phyloP scores from a whole-genome alignment of 768 basidiomycete genomes.

The Galerina sulciceps region DNA sequence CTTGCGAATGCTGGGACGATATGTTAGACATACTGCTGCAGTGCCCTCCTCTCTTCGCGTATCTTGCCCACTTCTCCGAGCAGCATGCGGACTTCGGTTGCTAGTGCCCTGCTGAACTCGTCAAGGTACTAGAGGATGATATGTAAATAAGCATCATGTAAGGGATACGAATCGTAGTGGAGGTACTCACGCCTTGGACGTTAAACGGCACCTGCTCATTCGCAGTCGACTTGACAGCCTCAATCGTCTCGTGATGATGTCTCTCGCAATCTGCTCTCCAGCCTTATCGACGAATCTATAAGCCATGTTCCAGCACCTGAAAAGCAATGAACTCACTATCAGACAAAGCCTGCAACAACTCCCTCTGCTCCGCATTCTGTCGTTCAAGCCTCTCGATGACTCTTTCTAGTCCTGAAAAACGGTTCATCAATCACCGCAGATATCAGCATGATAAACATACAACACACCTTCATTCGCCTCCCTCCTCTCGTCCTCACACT shows the following conservation, averaged over 20 bases:
- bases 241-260: constrained; percentile 71
- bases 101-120: constrained; percentile 85
- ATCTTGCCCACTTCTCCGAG: constrained; percentile 84
- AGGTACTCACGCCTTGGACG: constrained; percentile 71
- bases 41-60: constrained; percentile 74
- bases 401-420: constrained; percentile 54
- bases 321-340: constrained; percentile 48
- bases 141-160: background rate
- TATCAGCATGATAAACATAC: no score
- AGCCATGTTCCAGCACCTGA: background rate
- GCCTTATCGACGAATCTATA: constrained; percentile 40
- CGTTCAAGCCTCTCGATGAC: constrained; percentile 61
- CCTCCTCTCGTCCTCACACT: constrained; percentile 56
- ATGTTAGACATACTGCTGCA: constrained; percentile 69
- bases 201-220: constrained; percentile 82
- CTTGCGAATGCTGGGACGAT: no score
- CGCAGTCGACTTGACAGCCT: constrained; percentile 71
- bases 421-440: no score
- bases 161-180: background rate
- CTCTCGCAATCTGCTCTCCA: constrained; percentile 69
- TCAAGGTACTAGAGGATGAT: constrained; percentile 71
- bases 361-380: constrained; percentile 65
- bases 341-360: constrained; percentile 55
- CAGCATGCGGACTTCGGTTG: constrained; percentile 82
- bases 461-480: constrained; percentile 60